Percentiles rank a stretch among this genome's conserved stretches.
These are phyloP conservation scores for Dendrobium officinale DNA, from an alignment of 106 monocot genomes.

Conservation along the genomic window DNA sequence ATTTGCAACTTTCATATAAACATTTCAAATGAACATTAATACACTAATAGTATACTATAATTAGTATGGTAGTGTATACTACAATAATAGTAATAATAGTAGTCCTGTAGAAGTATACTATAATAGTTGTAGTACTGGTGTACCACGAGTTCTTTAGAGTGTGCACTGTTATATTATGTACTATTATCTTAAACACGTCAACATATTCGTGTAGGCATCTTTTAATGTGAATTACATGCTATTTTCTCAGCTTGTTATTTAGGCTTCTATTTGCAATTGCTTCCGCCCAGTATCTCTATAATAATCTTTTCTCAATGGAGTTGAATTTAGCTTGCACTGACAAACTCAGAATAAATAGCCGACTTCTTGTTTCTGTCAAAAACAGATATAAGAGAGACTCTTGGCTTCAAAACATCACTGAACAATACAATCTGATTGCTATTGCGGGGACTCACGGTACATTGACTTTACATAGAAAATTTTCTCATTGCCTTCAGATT, in stretches of 20 bases:
- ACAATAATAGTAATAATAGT: no score
- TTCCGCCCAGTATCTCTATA: neutral
- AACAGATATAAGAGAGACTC: slow-evolving; percentile 43
- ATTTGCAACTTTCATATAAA: no score
- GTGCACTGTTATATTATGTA: no score
- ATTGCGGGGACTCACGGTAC: slow-evolving; percentile 45
- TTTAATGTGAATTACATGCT: neutral
- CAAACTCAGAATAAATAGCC: neutral
- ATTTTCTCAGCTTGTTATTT: neutral
- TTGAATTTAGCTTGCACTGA: neutral
- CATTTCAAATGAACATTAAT: no score
- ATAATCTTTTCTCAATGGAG: neutral
- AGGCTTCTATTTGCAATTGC: neutral
- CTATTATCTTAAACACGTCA: neutral
- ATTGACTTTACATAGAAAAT: neutral
- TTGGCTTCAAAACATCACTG: slow-evolving; percentile 37
- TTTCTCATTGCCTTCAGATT: slow-evolving; percentile 4
- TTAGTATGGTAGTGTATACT: no score
- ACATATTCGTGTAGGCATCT: neutral
- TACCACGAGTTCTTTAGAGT: no score
- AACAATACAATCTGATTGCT: slow-evolving; percentile 30
- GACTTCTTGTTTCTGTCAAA: neutral
- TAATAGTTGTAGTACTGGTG: no score
- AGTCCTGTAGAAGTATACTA: no score
- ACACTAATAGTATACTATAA: no score